A percentile compares a stretch with the other conserved stretches of the same genome.
phyloP scores from a whole-genome alignment of 768 basidiomycete genomes.

The Phaeotremella fagi region DNA sequence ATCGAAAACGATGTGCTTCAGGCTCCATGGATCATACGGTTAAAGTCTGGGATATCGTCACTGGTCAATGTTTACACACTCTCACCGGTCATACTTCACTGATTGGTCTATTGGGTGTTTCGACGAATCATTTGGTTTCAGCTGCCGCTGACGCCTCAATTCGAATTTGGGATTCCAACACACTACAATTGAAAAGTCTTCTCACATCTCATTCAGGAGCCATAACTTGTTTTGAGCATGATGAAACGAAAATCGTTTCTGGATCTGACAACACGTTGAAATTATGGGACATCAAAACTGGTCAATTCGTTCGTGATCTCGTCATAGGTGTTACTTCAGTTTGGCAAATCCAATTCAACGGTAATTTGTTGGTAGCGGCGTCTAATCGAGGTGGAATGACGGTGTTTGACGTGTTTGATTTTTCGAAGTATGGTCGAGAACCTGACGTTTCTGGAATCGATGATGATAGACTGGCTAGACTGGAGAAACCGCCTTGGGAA shows the following conservation, averaged over 20 bases:
- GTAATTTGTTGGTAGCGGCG: conserved; percentile 89
- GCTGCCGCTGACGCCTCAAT: conserved; percentile 95
- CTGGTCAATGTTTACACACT: conserved; percentile 71
- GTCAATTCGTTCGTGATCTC: conserved; percentile 77
- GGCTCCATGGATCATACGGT: conserved; percentile 98
- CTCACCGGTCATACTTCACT: conserved; percentile 89
- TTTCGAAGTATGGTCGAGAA: conserved; percentile 17
- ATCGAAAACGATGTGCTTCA: conserved; percentile 84
- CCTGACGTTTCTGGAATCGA: conserved; percentile 22
- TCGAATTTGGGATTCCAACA: conserved; percentile 87
- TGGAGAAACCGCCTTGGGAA: conserved; percentile 27
- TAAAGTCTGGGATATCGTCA: conserved; percentile 84
- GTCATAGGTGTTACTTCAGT: conserved; percentile 88
- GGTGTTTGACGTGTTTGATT: conserved; percentile 50
- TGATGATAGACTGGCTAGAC: conserved; percentile 26
- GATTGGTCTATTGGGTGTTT: conserved; percentile 85
- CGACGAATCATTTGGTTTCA: conserved; percentile 83
- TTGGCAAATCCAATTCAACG: conserved; percentile 96
- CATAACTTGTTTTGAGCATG: conserved; percentile 99
- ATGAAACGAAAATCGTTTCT: conserved; percentile 93
- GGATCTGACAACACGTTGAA: conserved; percentile 94
- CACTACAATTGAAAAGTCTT: conserved; percentile 71
- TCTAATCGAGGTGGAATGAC: conserved; percentile 46
- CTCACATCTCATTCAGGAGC: conserved; percentile 89
- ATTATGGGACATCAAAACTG: conserved; percentile 94